These are phyloP conservation scores for Mucor mucedo DNA, from an alignment of 371 early-diverging fungal genomes.

Conservation along the genomic window DNA sequence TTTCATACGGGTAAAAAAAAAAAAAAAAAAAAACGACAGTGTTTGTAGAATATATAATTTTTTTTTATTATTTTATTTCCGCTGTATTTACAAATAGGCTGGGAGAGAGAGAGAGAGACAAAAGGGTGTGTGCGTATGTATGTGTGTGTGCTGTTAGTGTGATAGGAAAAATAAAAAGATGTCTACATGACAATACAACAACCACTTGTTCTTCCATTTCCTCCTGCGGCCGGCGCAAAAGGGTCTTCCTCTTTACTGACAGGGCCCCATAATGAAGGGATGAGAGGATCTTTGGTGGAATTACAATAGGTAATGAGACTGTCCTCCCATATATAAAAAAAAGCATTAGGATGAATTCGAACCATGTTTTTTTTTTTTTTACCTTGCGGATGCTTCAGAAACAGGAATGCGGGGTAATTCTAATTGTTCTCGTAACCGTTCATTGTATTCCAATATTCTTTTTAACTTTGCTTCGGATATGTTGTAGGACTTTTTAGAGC, in stretches of 20 bases:
- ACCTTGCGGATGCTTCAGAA: conserved; percentile 67
- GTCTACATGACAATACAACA: conserved; percentile 42
- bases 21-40: not conserved
- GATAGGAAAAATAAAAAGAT: too few species aligned
- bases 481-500: conserved; percentile 26
- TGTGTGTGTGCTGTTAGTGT: too few species aligned
- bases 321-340: not conserved
- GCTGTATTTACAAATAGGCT: conserved; percentile 3
- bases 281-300: conserved; percentile 64
- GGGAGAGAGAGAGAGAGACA: too few species aligned
- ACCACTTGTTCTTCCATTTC: conserved; percentile 15
- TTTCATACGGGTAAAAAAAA: not conserved
- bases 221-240: conserved; percentile 61
- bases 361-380: not conserved
- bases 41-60: not conserved
- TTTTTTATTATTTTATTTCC: too few species aligned
- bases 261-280: conserved; percentile 84
- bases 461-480: conserved; percentile 73
- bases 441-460: conserved; percentile 76
- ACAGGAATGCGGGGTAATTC: conserved; percentile 78
- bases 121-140: not conserved
- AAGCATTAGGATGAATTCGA: not conserved
- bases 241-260: conserved; percentile 81
- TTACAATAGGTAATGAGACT: conserved; percentile 64
- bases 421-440: conserved; percentile 75